Evolutionary conservation across 108 stramenopile genomes (phyloP).

Genomic region (Halocafeteria seosinensis): DNA sequence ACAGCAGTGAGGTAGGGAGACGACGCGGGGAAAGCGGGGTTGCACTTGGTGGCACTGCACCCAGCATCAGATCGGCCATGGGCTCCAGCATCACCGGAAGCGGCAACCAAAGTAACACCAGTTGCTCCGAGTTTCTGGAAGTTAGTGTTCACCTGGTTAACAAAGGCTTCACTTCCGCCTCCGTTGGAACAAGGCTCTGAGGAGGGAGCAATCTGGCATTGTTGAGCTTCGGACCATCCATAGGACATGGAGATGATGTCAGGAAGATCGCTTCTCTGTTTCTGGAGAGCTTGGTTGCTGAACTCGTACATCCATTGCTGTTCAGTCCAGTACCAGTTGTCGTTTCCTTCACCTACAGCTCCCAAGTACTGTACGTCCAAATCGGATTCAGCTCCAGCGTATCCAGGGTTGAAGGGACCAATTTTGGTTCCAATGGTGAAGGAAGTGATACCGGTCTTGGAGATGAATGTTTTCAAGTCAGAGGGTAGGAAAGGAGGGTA

Average conservation of each 20-base stretch:
- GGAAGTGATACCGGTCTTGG: not conserved
- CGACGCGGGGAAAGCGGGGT: conserved; percentile 39
- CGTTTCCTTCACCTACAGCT: not conserved
- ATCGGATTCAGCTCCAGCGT: not conserved
- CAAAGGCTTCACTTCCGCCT: not conserved
- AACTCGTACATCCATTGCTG: not conserved
- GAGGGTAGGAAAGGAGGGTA: not conserved
- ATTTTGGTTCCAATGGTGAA: not conserved
- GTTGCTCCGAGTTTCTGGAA: conserved; percentile 8
- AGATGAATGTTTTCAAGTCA: not conserved
- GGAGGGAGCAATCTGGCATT: conserved; percentile 2
- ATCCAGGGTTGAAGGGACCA: not conserved
- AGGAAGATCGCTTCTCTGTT: not conserved
- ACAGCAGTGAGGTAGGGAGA: conserved; percentile 42
- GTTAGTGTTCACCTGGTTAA: not conserved
- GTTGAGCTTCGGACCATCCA: not conserved
- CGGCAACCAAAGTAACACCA: conserved; percentile 21
- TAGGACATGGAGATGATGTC: not conserved
- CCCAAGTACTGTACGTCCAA: conserved; percentile 10
- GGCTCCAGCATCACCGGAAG: conserved; percentile 29
- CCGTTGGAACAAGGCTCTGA: not conserved
- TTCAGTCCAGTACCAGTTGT: conserved; percentile 2
- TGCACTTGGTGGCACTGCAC: not conserved
- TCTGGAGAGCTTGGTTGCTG: not conserved
- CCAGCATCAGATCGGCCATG: conserved; percentile 18